Conservation (phyloP, 768 basidiomycete species). For the Mycena vitilis region DNA sequence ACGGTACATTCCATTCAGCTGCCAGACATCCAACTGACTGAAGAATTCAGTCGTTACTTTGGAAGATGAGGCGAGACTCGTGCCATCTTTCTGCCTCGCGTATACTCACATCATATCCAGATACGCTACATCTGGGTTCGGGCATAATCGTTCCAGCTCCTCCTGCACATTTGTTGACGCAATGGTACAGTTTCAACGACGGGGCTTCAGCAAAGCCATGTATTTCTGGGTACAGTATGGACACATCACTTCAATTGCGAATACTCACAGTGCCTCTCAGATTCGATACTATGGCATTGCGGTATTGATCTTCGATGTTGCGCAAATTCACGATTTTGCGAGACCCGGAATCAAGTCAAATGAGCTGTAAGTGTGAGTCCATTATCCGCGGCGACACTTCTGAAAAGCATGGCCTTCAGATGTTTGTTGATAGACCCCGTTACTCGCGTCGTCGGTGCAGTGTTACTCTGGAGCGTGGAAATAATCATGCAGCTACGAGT, state of each 20-base stretch:
- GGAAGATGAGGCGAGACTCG: conserved; percentile 46
- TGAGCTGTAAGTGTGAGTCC: conserved; percentile 45
- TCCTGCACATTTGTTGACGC: background rate
- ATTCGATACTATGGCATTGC: conserved; percentile 59
- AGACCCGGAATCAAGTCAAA: conserved; percentile 51
- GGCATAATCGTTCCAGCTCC: background rate
- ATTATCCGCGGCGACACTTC: background rate
- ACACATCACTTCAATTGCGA: background rate
- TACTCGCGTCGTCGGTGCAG: conserved; percentile 55
- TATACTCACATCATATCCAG: conserved; percentile 31
- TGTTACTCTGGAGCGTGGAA: conserved; percentile 61
- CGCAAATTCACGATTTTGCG: conserved; percentile 58
- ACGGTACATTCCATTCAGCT: conserved; percentile 40
- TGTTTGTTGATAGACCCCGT: conserved; percentile 58
- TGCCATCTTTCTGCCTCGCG: background rate
- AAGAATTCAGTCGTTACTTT: conserved; percentile 45
- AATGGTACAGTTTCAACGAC: conserved; percentile 45
- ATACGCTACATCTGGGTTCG: conserved; percentile 54
- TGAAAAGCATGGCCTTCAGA: conserved; percentile 39
- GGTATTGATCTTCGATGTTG: conserved; percentile 55
- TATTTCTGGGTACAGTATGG: conserved; percentile 51
- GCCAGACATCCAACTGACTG: background rate
- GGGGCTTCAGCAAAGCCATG: conserved; percentile 51
- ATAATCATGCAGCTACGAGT: conserved; percentile 61
- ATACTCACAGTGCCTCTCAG: conserved; percentile 36